Percentiles rank a stretch among this genome's conserved stretches.
Evolutionary conservation across 2,329 filamentous ascomycete genomes (phyloP).

Genomic region (Sordariomycetes sp.): DNA sequence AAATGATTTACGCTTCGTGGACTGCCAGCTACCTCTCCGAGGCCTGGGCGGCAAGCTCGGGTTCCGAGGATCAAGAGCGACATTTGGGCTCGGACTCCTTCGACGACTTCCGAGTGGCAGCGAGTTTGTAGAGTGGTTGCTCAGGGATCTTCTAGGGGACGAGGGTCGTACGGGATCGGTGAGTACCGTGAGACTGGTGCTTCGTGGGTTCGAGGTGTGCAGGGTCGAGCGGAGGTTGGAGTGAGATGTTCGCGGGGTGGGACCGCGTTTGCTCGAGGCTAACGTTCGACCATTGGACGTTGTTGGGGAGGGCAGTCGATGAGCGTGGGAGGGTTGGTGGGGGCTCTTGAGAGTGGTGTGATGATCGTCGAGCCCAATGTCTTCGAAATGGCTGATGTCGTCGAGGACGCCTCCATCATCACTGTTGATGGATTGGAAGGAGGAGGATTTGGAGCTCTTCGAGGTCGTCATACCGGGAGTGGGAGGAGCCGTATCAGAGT

Average conservation of each 20-base stretch:
- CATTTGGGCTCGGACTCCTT: constrained; percentile 38
- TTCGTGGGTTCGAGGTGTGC: constrained; percentile 38
- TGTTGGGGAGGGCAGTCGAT: not conserved
- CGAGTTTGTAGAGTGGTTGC: constrained; percentile 23
- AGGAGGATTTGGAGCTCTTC: constrained; percentile 87
- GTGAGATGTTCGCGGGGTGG: constrained; percentile 30
- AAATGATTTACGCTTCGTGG: constrained; percentile 56
- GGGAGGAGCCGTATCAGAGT: constrained; percentile 13
- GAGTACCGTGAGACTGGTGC: constrained; percentile 32
- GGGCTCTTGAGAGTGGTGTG: constrained; percentile 39
- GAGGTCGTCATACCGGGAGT: constrained; percentile 55
- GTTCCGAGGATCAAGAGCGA: constrained; percentile 34
- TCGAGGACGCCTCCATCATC: constrained; percentile 62
- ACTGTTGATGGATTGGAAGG: constrained; percentile 70
- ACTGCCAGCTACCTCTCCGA: constrained; percentile 64
- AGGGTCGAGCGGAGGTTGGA: constrained; percentile 36
- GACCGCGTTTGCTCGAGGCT: constrained; percentile 16
- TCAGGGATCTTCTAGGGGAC: constrained; percentile 7
- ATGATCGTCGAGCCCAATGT: constrained; percentile 68
- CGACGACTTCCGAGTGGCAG: constrained; percentile 29
- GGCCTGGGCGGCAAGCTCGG: constrained; percentile 27
- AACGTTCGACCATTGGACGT: constrained; percentile 15
- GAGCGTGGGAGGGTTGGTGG: constrained; percentile 10
- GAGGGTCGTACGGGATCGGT: constrained; percentile 22
- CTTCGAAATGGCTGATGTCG: constrained; percentile 81